phyloP scores from a whole-genome alignment of 2,329 filamentous ascomycete genomes.

The Phyllosticta citribraziliensis region DNA sequence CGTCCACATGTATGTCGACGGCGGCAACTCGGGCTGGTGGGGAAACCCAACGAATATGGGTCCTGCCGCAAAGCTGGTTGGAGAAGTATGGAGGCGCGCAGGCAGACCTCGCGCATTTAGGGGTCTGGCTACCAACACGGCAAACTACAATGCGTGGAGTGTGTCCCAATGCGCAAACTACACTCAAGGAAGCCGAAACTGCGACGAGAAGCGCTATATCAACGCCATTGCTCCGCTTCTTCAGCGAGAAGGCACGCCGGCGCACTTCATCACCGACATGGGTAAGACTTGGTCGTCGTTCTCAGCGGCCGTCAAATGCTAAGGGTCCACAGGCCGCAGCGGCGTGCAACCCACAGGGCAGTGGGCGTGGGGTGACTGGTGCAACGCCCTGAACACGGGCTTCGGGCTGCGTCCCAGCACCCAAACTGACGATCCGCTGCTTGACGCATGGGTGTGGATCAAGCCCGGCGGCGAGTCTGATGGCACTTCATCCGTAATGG shows the following conservation, averaged over 20 bases:
- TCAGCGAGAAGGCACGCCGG: conserved; percentile 37
- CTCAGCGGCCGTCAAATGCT: conserved; percentile 8
- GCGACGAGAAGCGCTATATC: conserved; percentile 45
- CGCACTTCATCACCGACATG: conserved; percentile 46
- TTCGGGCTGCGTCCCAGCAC: conserved; percentile 55
- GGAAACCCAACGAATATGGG: conserved; percentile 52
- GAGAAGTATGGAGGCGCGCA: conserved; percentile 37
- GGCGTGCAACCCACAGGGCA: conserved; percentile 51
- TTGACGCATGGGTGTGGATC: conserved; percentile 61
- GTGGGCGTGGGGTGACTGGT: conserved; percentile 56
- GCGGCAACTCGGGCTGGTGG: conserved; percentile 55
- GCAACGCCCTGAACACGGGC: conserved; percentile 53
- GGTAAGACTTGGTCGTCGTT: background rate
- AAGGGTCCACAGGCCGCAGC: conserved; percentile 39
- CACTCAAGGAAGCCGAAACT: conserved; percentile 38
- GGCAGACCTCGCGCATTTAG: conserved; percentile 38
- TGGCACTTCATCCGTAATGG: conserved; percentile 33
- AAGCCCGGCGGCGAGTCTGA: conserved; percentile 54
- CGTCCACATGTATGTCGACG: conserved; percentile 55
- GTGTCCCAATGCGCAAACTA: conserved; percentile 36
- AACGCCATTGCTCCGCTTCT: conserved; percentile 43
- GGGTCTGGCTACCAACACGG: conserved; percentile 47
- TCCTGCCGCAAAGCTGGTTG: conserved; percentile 41
- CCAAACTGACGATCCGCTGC: conserved; percentile 48
- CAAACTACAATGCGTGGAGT: conserved; percentile 49